These are phyloP conservation scores for Amaranthus cruentus DNA, from an alignment of 148 eudicot genomes.

Conservation along the genomic window DNA sequence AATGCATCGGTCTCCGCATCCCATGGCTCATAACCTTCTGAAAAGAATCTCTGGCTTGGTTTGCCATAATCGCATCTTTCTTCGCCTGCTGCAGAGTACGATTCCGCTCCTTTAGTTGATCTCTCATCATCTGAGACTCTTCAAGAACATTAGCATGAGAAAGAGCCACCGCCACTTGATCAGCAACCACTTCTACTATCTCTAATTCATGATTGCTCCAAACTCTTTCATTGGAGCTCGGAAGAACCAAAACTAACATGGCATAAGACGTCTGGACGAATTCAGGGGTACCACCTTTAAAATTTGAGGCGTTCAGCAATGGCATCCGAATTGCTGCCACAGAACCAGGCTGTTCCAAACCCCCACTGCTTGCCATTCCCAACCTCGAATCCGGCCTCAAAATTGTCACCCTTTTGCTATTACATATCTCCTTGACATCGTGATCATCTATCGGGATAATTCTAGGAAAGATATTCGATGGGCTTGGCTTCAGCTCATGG, in stretches of 20 bases:
- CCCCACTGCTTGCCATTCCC: constrained; percentile 52
- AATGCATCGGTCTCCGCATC: constrained; percentile 83
- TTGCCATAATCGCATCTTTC: constrained; percentile 72
- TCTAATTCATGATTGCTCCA: constrained; percentile 70
- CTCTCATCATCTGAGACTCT: constrained; percentile 74
- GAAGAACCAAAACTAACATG: constrained; percentile 68
- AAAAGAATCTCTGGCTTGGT: constrained; percentile 63
- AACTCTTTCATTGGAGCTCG: constrained; percentile 37
- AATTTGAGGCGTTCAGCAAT: constrained; percentile 65
- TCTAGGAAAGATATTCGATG: constrained; percentile 10
- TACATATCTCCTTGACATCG: constrained; percentile 52
- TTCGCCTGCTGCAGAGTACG: constrained; percentile 68
- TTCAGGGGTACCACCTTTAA: constrained; percentile 86
- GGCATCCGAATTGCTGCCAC: constrained; percentile 90
- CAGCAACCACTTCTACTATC: constrained; percentile 74
- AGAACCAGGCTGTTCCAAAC: constrained; percentile 45
- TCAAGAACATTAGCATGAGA: constrained; percentile 87
- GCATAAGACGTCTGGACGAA: constrained; percentile 70
- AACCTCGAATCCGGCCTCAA: constrained; percentile 54
- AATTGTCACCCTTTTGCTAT: constrained; percentile 50
- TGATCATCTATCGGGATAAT: constrained; percentile 41
- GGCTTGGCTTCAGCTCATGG: constrained; percentile 43
- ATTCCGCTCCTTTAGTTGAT: constrained; percentile 59
- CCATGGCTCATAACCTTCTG: constrained; percentile 84
- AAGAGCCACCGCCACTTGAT: constrained; percentile 93